Evolutionary conservation across 441 rosid species (phyloP).

Genomic region (Gossypium davidsonii): DNA sequence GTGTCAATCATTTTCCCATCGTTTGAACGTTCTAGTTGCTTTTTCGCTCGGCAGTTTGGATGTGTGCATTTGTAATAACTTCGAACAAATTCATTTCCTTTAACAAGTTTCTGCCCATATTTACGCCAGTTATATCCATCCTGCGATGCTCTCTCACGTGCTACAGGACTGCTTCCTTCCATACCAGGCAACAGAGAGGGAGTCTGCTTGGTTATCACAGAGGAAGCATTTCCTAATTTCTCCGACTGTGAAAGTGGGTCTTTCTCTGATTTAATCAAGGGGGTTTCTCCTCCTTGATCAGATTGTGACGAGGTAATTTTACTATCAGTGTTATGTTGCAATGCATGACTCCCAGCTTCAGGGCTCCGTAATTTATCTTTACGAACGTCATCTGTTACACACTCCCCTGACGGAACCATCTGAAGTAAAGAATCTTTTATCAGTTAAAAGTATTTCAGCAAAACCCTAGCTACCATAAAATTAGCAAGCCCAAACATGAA

Average conservation of each 20-base stretch:
- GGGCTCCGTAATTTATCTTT: conserved; percentile 26
- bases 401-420: conserved; percentile 39
- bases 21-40: conserved; percentile 67
- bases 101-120: conserved; percentile 87
- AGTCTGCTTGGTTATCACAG: conserved; percentile 21
- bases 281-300: conserved; percentile 21
- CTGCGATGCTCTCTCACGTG: conserved; percentile 65
- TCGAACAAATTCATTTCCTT: conserved; percentile 76
- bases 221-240: conserved; percentile 37
- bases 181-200: conserved; percentile 32
- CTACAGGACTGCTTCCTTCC: conserved; percentile 49
- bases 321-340: conserved; percentile 19
- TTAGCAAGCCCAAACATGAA: conserved; percentile 27
- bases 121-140: conserved; percentile 91
- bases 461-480: conserved; percentile 17
- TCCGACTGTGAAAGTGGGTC: conserved; percentile 20
- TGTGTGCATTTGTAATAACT: conserved; percentile 88
- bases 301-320: conserved; percentile 24
- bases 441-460: conserved; percentile 23
- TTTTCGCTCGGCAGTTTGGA: conserved; percentile 71
- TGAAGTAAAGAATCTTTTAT: conserved; percentile 21
- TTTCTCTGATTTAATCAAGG: conserved; percentile 23
- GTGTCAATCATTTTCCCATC: conserved; percentile 60
- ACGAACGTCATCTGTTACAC: conserved; percentile 26
- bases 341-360: conserved; percentile 20